phyloP scores from a whole-genome alignment of 2,329 filamentous ascomycete genomes.

The Fusarium concolor region DNA sequence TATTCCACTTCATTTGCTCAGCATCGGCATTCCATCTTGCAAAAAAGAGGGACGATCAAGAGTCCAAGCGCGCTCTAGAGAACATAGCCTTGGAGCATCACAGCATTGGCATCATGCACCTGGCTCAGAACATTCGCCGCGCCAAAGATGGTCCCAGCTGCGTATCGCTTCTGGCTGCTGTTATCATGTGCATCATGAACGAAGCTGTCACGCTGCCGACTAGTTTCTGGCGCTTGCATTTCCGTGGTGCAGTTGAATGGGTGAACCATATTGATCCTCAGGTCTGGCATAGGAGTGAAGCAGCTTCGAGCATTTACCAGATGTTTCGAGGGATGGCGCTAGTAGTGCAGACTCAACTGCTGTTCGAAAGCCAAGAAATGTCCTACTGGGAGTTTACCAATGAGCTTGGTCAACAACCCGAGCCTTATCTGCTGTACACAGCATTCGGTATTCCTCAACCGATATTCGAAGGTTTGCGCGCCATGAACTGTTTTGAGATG shows the following conservation, averaged over 20 bases:
- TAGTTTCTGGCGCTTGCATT: conserved; percentile 41
- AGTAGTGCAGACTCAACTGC: conserved; percentile 37
- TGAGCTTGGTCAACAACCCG: conserved; percentile 38
- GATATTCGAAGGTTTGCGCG: conserved; percentile 35
- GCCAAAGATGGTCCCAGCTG: conserved; percentile 41
- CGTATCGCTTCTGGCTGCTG: conserved; percentile 34
- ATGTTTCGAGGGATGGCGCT: conserved; percentile 44
- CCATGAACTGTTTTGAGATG: conserved; percentile 37
- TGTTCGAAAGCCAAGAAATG: conserved; percentile 33
- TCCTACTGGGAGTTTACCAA: conserved; percentile 38
- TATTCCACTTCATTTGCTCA: conserved; percentile 45
- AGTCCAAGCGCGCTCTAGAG: conserved; percentile 28
- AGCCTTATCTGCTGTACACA: conserved; percentile 35
- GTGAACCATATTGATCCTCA: conserved; percentile 45
- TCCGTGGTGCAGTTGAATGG: conserved; percentile 43
- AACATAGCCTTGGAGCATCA: conserved; percentile 43
- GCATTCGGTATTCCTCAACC: conserved; percentile 40
- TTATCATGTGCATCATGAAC: conserved; percentile 43
- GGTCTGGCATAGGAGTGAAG: conserved; percentile 39
- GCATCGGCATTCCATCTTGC: conserved; percentile 41
- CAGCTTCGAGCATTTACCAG: conserved; percentile 40
- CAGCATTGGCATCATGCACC: conserved; percentile 42
- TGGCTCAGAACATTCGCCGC: conserved; percentile 40
- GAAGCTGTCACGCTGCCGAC: conserved; percentile 43
- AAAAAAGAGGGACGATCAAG: conserved; percentile 22